phyloP scores from a whole-genome alignment of 2,329 filamentous ascomycete species.

The Trichophyton rubrum region DNA sequence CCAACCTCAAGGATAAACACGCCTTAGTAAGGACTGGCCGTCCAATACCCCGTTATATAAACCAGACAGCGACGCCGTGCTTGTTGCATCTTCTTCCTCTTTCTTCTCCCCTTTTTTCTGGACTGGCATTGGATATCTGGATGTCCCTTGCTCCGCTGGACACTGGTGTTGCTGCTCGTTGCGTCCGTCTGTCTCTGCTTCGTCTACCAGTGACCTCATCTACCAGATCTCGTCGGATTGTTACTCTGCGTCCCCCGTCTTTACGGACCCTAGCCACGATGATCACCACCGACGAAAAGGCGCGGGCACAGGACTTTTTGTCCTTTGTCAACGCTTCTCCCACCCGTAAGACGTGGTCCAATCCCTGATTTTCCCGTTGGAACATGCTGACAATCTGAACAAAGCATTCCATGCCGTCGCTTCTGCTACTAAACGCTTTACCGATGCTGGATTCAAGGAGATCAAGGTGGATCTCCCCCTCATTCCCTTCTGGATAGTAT shows the following conservation, averaged over 20 bases:
- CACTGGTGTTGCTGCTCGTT: background rate
- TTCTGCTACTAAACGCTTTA: slow-evolving; percentile 61
- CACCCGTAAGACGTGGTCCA: slow-evolving; percentile 52
- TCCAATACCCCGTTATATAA: background rate
- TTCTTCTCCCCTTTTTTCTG: background rate
- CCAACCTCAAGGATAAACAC: background rate
- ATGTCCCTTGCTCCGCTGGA: background rate
- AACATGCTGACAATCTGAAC: slow-evolving; percentile 13
- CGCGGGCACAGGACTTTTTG: slow-evolving; percentile 63
- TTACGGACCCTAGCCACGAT: slow-evolving; percentile 15
- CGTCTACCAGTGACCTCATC: background rate
- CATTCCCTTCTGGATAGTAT: background rate
- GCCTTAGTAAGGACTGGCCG: background rate
- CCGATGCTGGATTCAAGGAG: slow-evolving; percentile 71
- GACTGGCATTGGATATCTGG: background rate
- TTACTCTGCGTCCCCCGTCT: background rate
- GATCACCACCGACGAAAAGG: slow-evolving; percentile 20
- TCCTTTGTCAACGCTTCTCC: slow-evolving; percentile 91
- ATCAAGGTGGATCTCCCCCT: slow-evolving; percentile 48
- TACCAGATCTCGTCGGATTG: background rate
- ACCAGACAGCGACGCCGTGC: background rate
- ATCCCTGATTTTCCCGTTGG: slow-evolving; percentile 1
- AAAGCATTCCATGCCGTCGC: slow-evolving; percentile 88
- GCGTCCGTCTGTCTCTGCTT: background rate
- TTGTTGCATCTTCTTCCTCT: background rate